Conservation (phyloP, 2,329 filamentous ascomycete genomes). For the Phialocephala subalpina region DNA sequence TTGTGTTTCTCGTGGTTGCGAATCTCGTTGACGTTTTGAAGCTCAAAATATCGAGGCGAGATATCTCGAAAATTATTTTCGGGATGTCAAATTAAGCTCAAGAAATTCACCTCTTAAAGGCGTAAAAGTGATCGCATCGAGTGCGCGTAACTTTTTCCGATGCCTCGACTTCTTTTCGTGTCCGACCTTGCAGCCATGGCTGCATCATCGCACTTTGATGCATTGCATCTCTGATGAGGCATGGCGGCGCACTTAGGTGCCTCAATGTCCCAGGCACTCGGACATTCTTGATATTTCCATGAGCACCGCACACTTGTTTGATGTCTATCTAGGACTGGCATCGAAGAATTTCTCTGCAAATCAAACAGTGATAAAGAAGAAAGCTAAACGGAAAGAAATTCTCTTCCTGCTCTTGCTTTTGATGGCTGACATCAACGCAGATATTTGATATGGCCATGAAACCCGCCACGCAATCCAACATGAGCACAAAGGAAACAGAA, state of each 20-base stretch:
- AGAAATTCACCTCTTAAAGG: background rate
- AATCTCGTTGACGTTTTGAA: background rate
- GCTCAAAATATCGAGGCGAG: background rate
- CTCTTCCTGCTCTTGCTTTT: no score
- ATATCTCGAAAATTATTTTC: background rate
- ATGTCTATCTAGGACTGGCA: background rate
- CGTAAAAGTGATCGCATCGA: background rate
- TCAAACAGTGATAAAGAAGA: no score
- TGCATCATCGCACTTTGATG: background rate
- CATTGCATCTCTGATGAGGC: background rate
- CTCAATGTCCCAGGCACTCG: background rate
- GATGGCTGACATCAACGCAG: no score
- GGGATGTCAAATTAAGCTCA: background rate
- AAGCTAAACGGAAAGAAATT: no score
- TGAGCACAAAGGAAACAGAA: no score
- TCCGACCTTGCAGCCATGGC: background rate
- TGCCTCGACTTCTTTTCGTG: background rate
- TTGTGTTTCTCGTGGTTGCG: background rate
- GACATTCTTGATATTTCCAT: background rate
- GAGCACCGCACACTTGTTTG: background rate
- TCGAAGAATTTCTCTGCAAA: background rate
- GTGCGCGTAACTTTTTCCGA: background rate
- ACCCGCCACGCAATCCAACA: no score
- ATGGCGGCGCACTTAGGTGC: background rate
- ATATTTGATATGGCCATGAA: no score